These are phyloP conservation scores for Allium cepa DNA, from an alignment of 106 monocot species.

Conservation along the genomic window DNA sequence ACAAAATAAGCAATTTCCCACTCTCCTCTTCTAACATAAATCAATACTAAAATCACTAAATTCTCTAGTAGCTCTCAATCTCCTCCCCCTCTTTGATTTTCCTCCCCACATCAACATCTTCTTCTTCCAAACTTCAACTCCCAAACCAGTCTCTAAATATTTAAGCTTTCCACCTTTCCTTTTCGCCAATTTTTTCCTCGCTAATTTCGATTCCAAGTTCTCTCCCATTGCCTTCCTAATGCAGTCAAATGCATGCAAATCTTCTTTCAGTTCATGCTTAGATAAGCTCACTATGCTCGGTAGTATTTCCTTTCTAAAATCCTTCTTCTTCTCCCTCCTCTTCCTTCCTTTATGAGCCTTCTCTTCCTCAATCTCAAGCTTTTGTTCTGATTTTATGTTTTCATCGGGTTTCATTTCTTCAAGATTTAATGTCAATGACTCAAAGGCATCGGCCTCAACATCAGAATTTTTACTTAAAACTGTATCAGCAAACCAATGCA, in stretches of 20 bases:
- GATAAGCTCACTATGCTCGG: slow-evolving; percentile 57
- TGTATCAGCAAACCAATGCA: slow-evolving; percentile 34
- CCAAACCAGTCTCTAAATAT: too few relatives aligned
- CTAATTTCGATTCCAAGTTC: not conserved
- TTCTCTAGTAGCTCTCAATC: too few relatives aligned
- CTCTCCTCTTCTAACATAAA: too few relatives aligned
- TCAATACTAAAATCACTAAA: too few relatives aligned
- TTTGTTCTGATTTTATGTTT: not conserved
- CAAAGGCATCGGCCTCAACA: slow-evolving; percentile 14
- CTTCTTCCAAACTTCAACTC: too few relatives aligned
- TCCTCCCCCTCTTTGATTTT: too few relatives aligned
- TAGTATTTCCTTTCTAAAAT: slow-evolving; percentile 87
- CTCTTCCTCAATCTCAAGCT: not conserved
- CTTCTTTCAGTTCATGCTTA: slow-evolving; percentile 59
- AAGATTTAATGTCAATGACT: slow-evolving; percentile 29
- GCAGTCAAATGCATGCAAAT: slow-evolving; percentile 54
- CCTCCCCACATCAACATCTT: too few relatives aligned
- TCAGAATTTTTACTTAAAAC: slow-evolving; percentile 15
- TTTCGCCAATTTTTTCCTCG: not conserved
- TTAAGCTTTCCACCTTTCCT: too few relatives aligned
- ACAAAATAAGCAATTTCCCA: too few relatives aligned
- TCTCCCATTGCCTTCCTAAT: slow-evolving; percentile 38
- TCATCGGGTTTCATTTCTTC: slow-evolving; percentile 24
- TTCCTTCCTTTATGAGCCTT: slow-evolving; percentile 7
- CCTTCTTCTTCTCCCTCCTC: slow-evolving; percentile 30